Evolutionary conservation across 208 protist species (phyloP), one percentile per base, ranked within the genome.

Genomic region (Borovskyia barvae): DNA sequence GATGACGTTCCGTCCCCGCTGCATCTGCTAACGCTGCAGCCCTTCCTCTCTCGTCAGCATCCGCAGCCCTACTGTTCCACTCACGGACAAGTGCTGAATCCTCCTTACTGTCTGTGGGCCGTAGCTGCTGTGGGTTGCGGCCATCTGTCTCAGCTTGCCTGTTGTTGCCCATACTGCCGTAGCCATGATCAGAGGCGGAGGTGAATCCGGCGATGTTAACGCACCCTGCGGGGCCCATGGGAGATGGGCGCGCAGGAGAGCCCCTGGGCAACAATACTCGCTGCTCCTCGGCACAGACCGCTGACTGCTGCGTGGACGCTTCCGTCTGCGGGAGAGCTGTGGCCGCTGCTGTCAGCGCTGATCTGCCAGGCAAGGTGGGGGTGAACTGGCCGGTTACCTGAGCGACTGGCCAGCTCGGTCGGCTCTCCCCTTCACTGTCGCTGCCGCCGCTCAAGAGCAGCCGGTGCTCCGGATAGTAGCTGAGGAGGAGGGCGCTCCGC

Each of bases 401-500:
- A n/a, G n/a, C n/a, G n/a, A n/a, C n/a, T n/a, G n/a, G n/a, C n/a
- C n/a, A n/a, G n/a, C n/a, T n/a, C n/a, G n/a, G n/a, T n/a, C n/a
- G n/a, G n/a, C n/a, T n/a, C n/a, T n/a, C n/a, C n/a, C n/a, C n/a
- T n/a, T n/a, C n/a, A n/a, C n/a, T n/a, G 41, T 42, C 36, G 66
- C 65, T 57, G 26, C 26, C 50, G 42, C 43, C 35, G 40, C 52
- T 40, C 2, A 64, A 35, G 22, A 64, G 43, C 19, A 69, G 7
- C 53, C 22, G 52, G n/a, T 71, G 47, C 20, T 61, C 53, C 0
- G 51, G 58, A 50, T 71, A 55, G 65, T 73, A 77, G 39, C 75
- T 66, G 36, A 71, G 41, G 43, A 82, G 92, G 4, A 99, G 66
- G 75, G 99, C 99, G 15, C 50, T 76, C 28, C 98, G 77, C 30